Base-by-base conservation (phyloP, 2,329 filamentous ascomycete species). In the Verticillium klebahnii region DNA sequence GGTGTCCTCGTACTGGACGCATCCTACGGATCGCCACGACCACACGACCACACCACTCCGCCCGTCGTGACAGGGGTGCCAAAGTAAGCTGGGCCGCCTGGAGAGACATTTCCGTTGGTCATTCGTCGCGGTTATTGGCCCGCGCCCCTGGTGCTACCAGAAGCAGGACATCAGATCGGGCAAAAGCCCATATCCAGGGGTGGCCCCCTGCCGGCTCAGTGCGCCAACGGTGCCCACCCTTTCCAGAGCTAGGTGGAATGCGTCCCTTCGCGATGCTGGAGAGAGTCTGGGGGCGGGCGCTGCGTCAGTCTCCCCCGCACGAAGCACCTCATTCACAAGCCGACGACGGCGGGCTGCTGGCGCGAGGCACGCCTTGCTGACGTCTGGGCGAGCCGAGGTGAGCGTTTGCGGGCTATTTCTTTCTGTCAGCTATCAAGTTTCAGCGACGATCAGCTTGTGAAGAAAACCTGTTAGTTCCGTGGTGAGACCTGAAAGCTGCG, bases 161-260 rank as follows among this genome's bases (percentile, higher is more conserved):
- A 58, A 58, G 57, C 57, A 58, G 40, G 57, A 40, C 57, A 58
- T 58, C 37, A 40, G 37, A 58, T 58, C 57, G 57, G 57, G 56
- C 15, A n/a, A n/a, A 39, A 29, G 45, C 45, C 45, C 45, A 52
- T 23, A 23, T 12, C 45, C 45, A 25, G 19, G 45, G 45, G 45
- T 23, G 7, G 8, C 19, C 45, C 45, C 45, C 19, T 52, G 45
- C 45, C 23, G 45, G 45, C 5, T 52, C 45, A 23, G 45, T 19
- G 40, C 40, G 45, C 45, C 45, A 52, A 52, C n/a, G 45, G 19
- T 12, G 8, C n/a, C 45, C 9, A n/a, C 55, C 55, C 72, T 74
- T 64, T 74, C 73, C 19, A 74, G 7, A 19, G 6, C 14, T 40
- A 40, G 15, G 37, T 7, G 17, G 37, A 7, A 17, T n/a, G 37